phyloP scores from a whole-genome alignment of 2,329 filamentous ascomycete species.

The Sclerotiophoma versabilis region DNA sequence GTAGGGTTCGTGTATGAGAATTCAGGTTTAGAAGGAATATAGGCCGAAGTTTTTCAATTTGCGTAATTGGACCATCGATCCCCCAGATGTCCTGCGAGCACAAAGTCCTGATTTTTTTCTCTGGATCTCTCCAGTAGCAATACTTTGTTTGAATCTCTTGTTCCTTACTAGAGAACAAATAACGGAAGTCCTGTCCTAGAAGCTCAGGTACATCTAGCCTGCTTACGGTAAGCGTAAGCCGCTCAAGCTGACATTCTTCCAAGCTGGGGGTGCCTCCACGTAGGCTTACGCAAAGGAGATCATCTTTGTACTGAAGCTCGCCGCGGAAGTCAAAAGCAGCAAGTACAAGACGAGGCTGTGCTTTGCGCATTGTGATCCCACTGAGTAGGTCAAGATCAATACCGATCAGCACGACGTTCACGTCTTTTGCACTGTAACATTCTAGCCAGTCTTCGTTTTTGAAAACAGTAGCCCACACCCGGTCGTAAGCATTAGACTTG shows the following conservation, averaged over 20 bases:
- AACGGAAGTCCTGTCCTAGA: neutral
- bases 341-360: neutral
- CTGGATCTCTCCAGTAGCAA: no score
- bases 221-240: neutral
- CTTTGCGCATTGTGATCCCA: neutral
- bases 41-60: neutral
- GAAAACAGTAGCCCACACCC: neutral
- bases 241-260: neutral
- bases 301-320: neutral
- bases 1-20: neutral
- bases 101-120: neutral
- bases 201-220: neutral
- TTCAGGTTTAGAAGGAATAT: neutral
- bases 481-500: neutral
- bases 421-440: neutral
- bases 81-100: neutral
- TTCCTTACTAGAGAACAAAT: neutral
- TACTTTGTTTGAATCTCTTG: neutral
- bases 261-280: no score
- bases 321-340: neutral
- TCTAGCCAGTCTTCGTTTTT: neutral
- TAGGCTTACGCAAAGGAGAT: neutral
- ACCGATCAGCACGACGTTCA: neutral
- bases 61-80: neutral
- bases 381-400: neutral